Percentiles rank a stretch among this genome's conserved stretches.
Conservation (phyloP, 163 green algal genomes). For the Trebouxiophyceae sp. region DNA sequence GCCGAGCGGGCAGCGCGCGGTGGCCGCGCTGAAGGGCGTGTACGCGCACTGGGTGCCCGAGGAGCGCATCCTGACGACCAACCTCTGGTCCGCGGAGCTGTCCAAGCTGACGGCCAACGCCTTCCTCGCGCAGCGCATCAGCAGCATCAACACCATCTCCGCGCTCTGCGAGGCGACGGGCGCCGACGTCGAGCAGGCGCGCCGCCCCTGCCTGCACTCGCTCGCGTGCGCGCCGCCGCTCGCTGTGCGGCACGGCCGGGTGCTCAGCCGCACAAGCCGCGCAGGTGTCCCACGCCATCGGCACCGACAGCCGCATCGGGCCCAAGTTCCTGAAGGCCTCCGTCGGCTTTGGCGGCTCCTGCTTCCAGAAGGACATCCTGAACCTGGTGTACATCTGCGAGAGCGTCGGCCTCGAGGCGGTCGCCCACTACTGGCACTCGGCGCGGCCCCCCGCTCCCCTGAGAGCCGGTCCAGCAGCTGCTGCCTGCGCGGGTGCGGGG, state of each 20-base stretch:
- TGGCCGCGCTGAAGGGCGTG: conserved; percentile 59
- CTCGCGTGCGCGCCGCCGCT: too few relatives aligned
- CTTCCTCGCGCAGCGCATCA: conserved; percentile 97
- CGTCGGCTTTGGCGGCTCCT: conserved; percentile 97
- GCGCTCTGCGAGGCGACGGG: conserved; percentile 92
- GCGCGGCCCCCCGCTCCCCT: conserved; percentile 11
- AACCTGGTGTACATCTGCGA: conserved; percentile 99
- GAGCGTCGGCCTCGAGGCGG: conserved; percentile 82
- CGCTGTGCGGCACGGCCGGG: too few relatives aligned
- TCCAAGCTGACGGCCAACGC: conserved; percentile 97
- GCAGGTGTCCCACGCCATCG: conserved; percentile 75
- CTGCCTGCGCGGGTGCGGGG: background rate
- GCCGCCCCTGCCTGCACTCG: background rate
- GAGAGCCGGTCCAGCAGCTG: background rate
- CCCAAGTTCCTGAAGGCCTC: conserved; percentile 94
- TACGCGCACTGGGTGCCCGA: conserved; percentile 92
- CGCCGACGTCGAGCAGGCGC: conserved; percentile 67
- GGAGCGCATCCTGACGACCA: conserved; percentile 84
- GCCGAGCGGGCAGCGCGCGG: conserved; percentile 45
- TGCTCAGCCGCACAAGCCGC: too few relatives aligned
- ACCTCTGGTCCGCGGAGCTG: conserved; percentile 96
- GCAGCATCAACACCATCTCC: conserved; percentile 94
- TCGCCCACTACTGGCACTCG: conserved; percentile 87
- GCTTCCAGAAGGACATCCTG: conserved; percentile 99
- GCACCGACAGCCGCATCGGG: conserved; percentile 93